Conservation (phyloP, 352 stramenopile genomes). For the Thraustochytrium striatum region DNA sequence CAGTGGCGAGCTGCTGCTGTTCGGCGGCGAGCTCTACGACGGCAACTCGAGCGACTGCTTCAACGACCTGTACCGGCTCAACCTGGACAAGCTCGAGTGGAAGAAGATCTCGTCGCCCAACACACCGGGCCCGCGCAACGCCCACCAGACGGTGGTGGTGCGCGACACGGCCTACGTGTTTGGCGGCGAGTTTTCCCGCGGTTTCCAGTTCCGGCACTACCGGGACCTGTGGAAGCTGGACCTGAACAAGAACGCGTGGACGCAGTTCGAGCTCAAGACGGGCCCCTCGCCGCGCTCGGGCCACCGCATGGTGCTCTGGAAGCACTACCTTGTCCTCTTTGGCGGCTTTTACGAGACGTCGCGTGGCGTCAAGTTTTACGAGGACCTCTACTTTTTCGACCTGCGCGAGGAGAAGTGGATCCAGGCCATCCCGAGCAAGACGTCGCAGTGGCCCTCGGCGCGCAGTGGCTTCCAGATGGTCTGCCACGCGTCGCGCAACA, state of each 20-base stretch:
- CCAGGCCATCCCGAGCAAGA: constrained; percentile 65
- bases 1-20: constrained; percentile 68
- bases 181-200: constrained; percentile 90
- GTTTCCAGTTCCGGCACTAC: constrained; percentile 97
- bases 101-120: constrained; percentile 79
- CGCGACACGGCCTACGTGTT: constrained; percentile 93
- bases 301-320: constrained; percentile 79
- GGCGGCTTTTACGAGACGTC: constrained; percentile 80
- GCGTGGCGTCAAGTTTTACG: constrained; percentile 67
- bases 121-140: constrained; percentile 82
- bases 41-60: constrained; percentile 90
- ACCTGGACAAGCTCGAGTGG: constrained; percentile 77
- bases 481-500: constrained; percentile 55
- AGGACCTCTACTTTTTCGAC: constrained; percentile 77
- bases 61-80: constrained; percentile 92
- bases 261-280: constrained; percentile 72
- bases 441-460: constrained; percentile 64
- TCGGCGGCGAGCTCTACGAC: constrained; percentile 96
- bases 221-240: constrained; percentile 79
- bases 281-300: constrained; percentile 73
- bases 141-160: constrained; percentile 87
- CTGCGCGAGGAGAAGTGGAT: constrained; percentile 74
- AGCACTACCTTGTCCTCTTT: constrained; percentile 79
- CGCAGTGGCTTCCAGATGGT: constrained; percentile 70
- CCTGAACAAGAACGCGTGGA: constrained; percentile 78